Percentiles rank a stretch among this genome's conserved stretches.
Evolutionary conservation across 176 grass and related monocot genomes (phyloP).

Genomic region (Coix lacrymajobi): DNA sequence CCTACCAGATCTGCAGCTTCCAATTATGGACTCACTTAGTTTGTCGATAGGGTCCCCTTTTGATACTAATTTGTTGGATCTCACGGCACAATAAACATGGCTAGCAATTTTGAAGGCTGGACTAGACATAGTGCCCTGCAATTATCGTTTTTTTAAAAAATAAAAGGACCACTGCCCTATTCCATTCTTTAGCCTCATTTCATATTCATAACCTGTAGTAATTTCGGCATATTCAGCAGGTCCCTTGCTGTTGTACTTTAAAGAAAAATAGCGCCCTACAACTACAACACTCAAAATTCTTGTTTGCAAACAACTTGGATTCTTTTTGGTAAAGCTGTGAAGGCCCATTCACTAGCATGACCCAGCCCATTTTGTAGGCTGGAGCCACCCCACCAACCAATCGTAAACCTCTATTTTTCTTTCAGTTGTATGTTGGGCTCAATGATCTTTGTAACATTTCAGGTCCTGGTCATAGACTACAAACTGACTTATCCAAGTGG

Average conservation of each 20-base stretch:
- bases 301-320: not conserved
- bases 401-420: not conserved
- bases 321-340: not conserved
- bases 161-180: not conserved
- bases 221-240: not conserved
- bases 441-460: slow-evolving; percentile 16
- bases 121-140: not conserved
- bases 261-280: not conserved
- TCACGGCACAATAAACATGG: not conserved
- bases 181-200: not conserved
- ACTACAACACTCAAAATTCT: not conserved
- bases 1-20: not conserved
- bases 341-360: not conserved
- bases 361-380: not conserved
- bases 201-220: not conserved
- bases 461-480: slow-evolving; percentile 87
- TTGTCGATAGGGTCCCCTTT: not conserved
- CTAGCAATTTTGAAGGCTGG: not conserved
- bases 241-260: not conserved
- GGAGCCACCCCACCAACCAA: not conserved
- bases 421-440: not conserved
- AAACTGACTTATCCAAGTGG: slow-evolving; percentile 89
- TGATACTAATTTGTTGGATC: not conserved
- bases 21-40: not conserved
- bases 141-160: not conserved